These are phyloP conservation scores for Alternaria brassicicola DNA, from an alignment of 2,329 filamentous ascomycete genomes.

Conservation along the genomic window DNA sequence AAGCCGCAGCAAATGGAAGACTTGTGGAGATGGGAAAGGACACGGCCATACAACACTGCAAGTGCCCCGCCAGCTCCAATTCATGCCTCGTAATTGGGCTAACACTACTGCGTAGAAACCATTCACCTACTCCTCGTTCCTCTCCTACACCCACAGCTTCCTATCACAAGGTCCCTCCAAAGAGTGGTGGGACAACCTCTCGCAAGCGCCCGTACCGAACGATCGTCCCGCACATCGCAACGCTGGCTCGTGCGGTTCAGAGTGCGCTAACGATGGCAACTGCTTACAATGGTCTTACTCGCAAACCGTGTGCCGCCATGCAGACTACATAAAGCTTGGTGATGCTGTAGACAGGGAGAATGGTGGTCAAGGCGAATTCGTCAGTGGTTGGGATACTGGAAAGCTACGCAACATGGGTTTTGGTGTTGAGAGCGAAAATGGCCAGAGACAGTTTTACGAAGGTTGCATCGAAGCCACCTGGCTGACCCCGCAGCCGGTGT, in stretches of 20 bases:
- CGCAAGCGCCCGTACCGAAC: slow-evolving; percentile 41
- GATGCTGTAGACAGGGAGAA: slow-evolving; percentile 42
- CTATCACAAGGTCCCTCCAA: slow-evolving; percentile 39
- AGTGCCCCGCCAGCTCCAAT: neutral
- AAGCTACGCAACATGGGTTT: slow-evolving; percentile 47
- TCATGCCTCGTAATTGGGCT: neutral
- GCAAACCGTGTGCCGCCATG: slow-evolving; percentile 48
- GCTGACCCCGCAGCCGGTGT: slow-evolving; percentile 43
- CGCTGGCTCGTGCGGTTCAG: slow-evolving; percentile 42
- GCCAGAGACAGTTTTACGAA: slow-evolving; percentile 37
- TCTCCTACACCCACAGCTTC: slow-evolving; percentile 46
- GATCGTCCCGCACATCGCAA: slow-evolving; percentile 44
- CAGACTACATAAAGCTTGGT: slow-evolving; percentile 44
- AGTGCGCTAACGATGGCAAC: slow-evolving; percentile 41
- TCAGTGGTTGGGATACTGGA: slow-evolving; percentile 48
- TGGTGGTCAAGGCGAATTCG: slow-evolving; percentile 46
- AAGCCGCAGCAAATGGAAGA: slow-evolving; percentile 56
- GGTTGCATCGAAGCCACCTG: slow-evolving; percentile 49
- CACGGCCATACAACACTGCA: slow-evolving; percentile 43
- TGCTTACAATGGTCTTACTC: slow-evolving; percentile 48
- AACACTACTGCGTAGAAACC: slow-evolving; percentile 38
- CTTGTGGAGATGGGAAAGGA: slow-evolving; percentile 57
- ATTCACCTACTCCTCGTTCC: slow-evolving; percentile 46
- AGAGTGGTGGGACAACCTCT: slow-evolving; percentile 48
- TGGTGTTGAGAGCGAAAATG: slow-evolving; percentile 42